These are phyloP conservation scores for Rhynchosporium secalis DNA, from an alignment of 2,329 filamentous ascomycete species.

Conservation along the genomic window DNA sequence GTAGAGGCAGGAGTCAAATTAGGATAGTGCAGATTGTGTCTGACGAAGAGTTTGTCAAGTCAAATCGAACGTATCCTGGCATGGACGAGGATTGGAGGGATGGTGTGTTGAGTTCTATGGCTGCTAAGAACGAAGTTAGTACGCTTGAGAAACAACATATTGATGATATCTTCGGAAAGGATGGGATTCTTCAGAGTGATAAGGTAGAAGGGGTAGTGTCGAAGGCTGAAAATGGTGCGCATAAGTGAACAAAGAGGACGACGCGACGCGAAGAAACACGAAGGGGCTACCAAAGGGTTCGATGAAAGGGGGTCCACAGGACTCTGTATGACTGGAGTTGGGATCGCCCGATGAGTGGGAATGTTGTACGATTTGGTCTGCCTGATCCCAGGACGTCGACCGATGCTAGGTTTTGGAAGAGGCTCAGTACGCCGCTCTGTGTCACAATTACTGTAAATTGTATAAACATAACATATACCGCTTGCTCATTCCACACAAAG, in stretches of 20 bases:
- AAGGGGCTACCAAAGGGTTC: too few relatives aligned
- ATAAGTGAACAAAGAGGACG: not conserved
- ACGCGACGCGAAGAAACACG: too few relatives aligned
- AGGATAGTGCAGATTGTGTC: constrained; percentile 60
- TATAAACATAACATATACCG: not conserved
- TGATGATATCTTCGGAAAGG: not conserved
- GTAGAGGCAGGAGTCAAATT: constrained; percentile 64
- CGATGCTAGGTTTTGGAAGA: not conserved
- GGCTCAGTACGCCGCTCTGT: not conserved
- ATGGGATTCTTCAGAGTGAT: not conserved
- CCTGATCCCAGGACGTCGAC: not conserved
- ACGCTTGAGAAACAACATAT: constrained; percentile 16
- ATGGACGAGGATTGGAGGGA: constrained; percentile 18
- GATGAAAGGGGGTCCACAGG: too few relatives aligned
- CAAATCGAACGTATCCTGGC: constrained; percentile 20
- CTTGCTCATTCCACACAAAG: too few relatives aligned
- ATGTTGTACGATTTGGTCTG: not conserved
- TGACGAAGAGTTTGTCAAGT: constrained; percentile 47
- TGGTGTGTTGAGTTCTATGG: constrained; percentile 17
- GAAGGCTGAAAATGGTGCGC: not conserved
- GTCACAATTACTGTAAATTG: constrained; percentile 4
- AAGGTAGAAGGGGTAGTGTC: not conserved
- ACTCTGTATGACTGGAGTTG: too few relatives aligned
- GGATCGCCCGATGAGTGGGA: too few relatives aligned
- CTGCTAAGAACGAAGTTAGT: constrained; percentile 5